Percentiles rank a stretch among this genome's conserved stretches.
Evolutionary conservation across 805 yeast genomes (phyloP).

Genomic region (Kluyveromyces lactis): DNA sequence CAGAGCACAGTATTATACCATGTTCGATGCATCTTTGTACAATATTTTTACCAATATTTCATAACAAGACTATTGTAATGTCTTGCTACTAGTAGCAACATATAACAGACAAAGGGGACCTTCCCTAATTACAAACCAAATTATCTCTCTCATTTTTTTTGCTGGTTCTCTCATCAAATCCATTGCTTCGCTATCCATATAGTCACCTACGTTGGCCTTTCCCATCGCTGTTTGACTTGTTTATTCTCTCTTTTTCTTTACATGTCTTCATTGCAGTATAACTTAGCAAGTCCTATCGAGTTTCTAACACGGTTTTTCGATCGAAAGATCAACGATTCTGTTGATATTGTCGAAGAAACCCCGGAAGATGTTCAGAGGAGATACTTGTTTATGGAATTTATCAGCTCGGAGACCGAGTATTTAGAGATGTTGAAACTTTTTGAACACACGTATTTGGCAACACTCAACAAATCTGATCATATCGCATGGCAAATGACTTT

Average conservation of each 20-base stretch:
- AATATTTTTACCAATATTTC: too few species aligned
- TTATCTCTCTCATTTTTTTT: too few species aligned
- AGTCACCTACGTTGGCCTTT: too few species aligned
- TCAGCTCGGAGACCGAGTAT: conserved; percentile 3
- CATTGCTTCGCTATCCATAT: too few species aligned
- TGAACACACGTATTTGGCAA: conserved; percentile 1
- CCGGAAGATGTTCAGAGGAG: background rate
- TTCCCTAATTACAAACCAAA: background rate
- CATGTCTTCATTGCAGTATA: conserved; percentile 1
- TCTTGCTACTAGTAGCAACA: too few species aligned
- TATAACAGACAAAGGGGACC: too few species aligned
- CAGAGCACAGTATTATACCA: too few species aligned
- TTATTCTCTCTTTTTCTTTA: too few species aligned
- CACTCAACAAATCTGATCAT: conserved; percentile 2
- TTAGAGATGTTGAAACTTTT: conserved; percentile 3
- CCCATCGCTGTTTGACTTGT: too few species aligned
- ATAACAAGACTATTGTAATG: too few species aligned
- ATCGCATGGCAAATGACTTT: conserved; percentile 2
- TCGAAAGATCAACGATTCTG: conserved; percentile 2
- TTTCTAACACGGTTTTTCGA: conserved; percentile 2
- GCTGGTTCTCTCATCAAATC: too few species aligned
- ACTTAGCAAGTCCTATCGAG: conserved; percentile 2
- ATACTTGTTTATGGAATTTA: conserved; percentile 4
- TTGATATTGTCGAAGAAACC: background rate
- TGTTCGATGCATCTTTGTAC: too few species aligned